These are phyloP conservation scores for Linum tenue DNA, from an alignment of 345 rosid species.

Conservation along the genomic window DNA sequence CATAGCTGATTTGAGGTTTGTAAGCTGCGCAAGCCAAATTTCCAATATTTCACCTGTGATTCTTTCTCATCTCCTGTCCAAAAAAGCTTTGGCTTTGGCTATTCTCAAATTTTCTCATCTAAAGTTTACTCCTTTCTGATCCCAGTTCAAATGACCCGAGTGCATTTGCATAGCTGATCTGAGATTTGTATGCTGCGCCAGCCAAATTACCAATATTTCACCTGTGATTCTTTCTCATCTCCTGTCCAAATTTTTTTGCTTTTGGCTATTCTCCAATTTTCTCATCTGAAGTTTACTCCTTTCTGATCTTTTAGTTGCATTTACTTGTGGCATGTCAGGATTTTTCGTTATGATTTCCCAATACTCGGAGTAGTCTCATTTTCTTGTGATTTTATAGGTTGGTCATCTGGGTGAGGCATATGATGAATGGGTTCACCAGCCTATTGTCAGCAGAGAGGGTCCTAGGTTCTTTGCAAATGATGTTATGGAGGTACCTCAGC, in stretches of 20 bases:
- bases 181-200: neutral
- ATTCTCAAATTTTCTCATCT: neutral
- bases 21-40: neutral
- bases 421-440: conserved; percentile 98
- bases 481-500: conserved; percentile 65
- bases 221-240: too few species aligned
- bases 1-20: neutral
- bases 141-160: neutral
- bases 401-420: conserved; percentile 96
- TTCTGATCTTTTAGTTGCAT: neutral
- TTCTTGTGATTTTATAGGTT: conserved; percentile 36
- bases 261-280: neutral
- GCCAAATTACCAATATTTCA: too few species aligned
- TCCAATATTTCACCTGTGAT: too few species aligned
- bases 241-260: neutral
- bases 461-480: conserved; percentile 88
- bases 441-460: conserved; percentile 79
- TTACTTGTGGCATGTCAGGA: neutral
- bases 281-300: neutral
- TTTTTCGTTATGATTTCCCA: neutral
- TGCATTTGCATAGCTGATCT: neutral
- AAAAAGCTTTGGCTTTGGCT: neutral
- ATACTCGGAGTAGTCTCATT: neutral
- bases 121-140: neutral
- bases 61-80: neutral